These are phyloP conservation scores for Escallonia herrerae DNA, from an alignment of 129 eudicot genomes.

Conservation along the genomic window DNA sequence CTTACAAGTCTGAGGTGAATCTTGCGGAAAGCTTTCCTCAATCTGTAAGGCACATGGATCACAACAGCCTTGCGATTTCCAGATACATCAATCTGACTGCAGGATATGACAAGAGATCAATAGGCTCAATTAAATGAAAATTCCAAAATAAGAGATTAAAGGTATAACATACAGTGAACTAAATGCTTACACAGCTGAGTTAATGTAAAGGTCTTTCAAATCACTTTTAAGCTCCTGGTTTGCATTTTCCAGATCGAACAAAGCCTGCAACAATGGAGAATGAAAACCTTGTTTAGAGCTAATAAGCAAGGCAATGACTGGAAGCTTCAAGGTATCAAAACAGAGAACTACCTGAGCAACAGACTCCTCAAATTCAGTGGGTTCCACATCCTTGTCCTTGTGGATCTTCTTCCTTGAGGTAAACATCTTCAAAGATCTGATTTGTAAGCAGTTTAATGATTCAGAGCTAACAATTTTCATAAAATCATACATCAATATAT, in stretches of 20 bases:
- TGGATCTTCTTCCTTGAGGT: constrained; percentile 74
- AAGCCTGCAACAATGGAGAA: constrained; percentile 11
- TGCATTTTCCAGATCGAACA: constrained; percentile 61
- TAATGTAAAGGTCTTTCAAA: constrained; percentile 73
- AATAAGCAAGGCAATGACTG: too few relatives aligned
- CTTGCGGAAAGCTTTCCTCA: constrained; percentile 46
- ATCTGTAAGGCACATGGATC: constrained; percentile 47
- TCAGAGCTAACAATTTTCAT: too few relatives aligned
- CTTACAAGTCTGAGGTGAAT: constrained; percentile 35
- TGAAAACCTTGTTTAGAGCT: too few relatives aligned
- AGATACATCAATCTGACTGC: constrained; percentile 50
- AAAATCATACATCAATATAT: too few relatives aligned
- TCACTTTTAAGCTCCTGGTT: constrained; percentile 72
- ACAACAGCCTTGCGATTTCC: constrained; percentile 47
- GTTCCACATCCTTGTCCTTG: constrained; percentile 72
- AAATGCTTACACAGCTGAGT: constrained; percentile 51
- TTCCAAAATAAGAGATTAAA: neutral
- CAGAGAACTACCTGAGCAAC: constrained; percentile 56
- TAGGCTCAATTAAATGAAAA: too few relatives aligned
- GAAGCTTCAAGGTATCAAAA: too few relatives aligned
- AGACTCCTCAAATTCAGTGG: constrained; percentile 68
- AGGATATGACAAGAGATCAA: neutral
- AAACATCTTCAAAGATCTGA: constrained; percentile 46
- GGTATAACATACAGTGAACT: neutral
- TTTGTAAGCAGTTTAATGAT: neutral